Conservation (phyloP, 768 basidiomycete species). For the Chalciporus pseudorubinellus region DNA sequence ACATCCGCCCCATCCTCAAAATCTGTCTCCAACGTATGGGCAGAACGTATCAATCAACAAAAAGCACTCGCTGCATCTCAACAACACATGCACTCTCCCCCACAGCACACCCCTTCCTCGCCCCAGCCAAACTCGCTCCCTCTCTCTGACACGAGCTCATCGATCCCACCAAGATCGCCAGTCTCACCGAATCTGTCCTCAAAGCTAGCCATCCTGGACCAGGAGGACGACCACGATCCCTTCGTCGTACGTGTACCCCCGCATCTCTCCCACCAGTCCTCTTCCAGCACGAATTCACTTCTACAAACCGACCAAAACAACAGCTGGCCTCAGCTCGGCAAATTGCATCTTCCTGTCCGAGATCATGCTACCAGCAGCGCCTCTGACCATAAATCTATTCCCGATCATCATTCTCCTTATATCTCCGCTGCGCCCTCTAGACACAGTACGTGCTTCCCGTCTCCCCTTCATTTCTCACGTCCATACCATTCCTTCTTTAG, state of each 20-base stretch:
- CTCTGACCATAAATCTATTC: slow-evolving; percentile 1
- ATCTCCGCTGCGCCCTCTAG: slow-evolving; percentile 32
- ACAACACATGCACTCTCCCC: slow-evolving; percentile 15
- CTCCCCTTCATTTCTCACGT: slow-evolving; percentile 4
- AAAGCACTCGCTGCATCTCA: slow-evolving; percentile 27
- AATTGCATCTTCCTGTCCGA: slow-evolving; percentile 9
- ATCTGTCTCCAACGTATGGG: slow-evolving; percentile 42
- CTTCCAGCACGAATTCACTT: slow-evolving; percentile 23
- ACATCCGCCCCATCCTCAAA: slow-evolving; percentile 11
- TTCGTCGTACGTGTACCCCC: slow-evolving; percentile 43
- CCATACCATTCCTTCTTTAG: slow-evolving; percentile 11
- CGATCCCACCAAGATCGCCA: slow-evolving; percentile 21
- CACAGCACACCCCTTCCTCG: slow-evolving; percentile 6
- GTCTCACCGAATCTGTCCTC: slow-evolving; percentile 11
- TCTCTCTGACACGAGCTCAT: slow-evolving; percentile 3
- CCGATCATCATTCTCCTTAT: slow-evolving; percentile 12
- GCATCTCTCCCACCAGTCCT: slow-evolving; percentile 31
- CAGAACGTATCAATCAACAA: slow-evolving; percentile 40
- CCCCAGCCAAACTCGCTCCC: neutral
- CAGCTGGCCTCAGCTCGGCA: slow-evolving; percentile 48
- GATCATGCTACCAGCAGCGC: neutral
- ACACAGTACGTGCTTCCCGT: slow-evolving; percentile 37
- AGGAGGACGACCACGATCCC: slow-evolving; percentile 38
- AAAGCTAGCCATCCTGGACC: slow-evolving; percentile 24
- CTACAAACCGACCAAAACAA: slow-evolving; percentile 26